Base-by-base conservation (phyloP, 768 basidiomycete genomes). In the Boletales sp. region DNA sequence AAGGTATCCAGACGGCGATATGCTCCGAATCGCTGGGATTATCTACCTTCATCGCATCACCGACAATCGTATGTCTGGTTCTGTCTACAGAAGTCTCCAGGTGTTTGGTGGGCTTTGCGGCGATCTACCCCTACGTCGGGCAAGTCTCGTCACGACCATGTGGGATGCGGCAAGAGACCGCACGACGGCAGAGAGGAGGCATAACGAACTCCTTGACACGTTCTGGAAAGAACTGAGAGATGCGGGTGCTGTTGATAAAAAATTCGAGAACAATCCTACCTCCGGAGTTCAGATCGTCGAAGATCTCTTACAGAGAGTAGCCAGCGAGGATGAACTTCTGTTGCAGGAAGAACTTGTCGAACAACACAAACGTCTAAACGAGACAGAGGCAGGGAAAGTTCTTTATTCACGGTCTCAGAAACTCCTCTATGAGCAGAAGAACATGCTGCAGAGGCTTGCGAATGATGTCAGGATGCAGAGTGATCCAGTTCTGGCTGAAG, bases 61-160 rank as follows among this genome's bases (percentile, higher is more conserved):
- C 24, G 67, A 71, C 45, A 69, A 54, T 21, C 65, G 69, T 5
- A 59, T 74, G 58, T 52, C 60, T 10, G 70, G 68, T 13, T 63
- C 68, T 14, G 50, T 53, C 9, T 42, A 43, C 19, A 62, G 57
- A 37, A 71, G 69, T 49, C 63, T 73, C 42, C 51, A 56, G 15
- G 49, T 72, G 53, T 71, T 74, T 49, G 53, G 59, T 21, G 55
- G 61, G 21, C 49, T 75, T 15, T 75, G 74, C 36, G 74, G 73
- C 5, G 30, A 58, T 10, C 18, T 53, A 4, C 57, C 64, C 8
- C 45, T 69, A 24, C 54, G 15, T 32, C 70, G 69, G 17, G 59
- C 69, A 5, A 54, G 65, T 17, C 52, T 75, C 13, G 58, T 67
- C n/a, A 74, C 72, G 1, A 74, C 68, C 2, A 72, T 70, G 66